phyloP scores from a whole-genome alignment of 129 eudicot species.

The Chrysanthemum seticuspe region DNA sequence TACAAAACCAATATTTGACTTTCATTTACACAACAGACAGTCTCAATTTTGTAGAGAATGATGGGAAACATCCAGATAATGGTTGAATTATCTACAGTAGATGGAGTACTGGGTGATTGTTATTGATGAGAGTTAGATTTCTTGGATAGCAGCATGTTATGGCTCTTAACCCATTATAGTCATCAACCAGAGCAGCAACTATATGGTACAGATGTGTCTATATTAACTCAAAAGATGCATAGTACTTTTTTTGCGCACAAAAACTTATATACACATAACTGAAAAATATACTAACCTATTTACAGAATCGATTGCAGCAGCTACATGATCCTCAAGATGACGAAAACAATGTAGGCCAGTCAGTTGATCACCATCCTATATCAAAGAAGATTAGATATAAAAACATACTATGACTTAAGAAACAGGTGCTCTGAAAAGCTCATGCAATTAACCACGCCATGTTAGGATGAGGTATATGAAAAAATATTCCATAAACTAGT shows the following conservation, averaged over 20 bases:
- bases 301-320: slow-evolving; percentile 70
- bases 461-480: not conserved
- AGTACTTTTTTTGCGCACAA: not conserved
- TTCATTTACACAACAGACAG: not conserved
- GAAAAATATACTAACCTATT: slow-evolving; percentile 65
- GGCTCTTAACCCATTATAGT: not conserved
- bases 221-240: slow-evolving; percentile 6
- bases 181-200: not conserved
- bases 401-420: slow-evolving; percentile 7
- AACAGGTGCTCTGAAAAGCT: slow-evolving; percentile 8
- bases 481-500: not conserved
- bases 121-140: not conserved
- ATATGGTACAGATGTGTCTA: slow-evolving; percentile 6
- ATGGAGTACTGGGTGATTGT: not conserved
- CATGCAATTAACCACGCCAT: not conserved
- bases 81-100: no score
- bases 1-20: not conserved
- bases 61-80: not conserved
- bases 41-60: not conserved
- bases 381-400: slow-evolving; percentile 10
- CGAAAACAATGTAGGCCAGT: slow-evolving; percentile 98
- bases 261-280: slow-evolving; percentile 4
- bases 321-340: slow-evolving; percentile 85
- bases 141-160: not conserved
- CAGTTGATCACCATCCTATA: slow-evolving; percentile 81